These are phyloP conservation scores for Mucuna pruriens DNA, from an alignment of 306 rosid genomes.

Conservation along the genomic window DNA sequence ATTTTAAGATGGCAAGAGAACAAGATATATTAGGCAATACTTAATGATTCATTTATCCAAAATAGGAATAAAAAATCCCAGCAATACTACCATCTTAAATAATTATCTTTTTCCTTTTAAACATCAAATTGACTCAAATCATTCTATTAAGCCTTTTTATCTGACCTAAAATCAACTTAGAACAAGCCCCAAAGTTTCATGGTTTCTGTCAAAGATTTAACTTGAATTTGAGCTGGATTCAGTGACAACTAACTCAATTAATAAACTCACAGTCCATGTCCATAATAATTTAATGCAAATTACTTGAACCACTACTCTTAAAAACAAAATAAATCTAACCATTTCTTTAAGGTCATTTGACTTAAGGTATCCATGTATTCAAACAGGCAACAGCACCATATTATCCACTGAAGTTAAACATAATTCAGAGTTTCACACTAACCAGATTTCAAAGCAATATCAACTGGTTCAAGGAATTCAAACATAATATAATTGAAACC, in stretches of 20 bases:
- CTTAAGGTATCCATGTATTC: neutral
- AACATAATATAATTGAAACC: neutral
- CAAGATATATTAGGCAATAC: neutral
- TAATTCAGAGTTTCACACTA: neutral
- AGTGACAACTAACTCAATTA: too few species aligned
- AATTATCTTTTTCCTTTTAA: neutral
- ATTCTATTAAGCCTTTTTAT: neutral
- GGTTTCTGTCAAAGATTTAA: neutral
- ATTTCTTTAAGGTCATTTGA: neutral
- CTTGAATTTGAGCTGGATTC: neutral
- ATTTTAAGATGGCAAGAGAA: neutral
- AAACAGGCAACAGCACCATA: neutral
- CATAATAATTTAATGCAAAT: neutral
- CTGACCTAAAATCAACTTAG: neutral
- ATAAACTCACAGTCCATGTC: neutral
- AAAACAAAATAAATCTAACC: neutral
- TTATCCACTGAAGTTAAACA: neutral
- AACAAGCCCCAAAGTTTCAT: too few species aligned
- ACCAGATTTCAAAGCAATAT: neutral
- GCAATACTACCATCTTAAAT: neutral
- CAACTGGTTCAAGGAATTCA: neutral
- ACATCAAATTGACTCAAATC: neutral
- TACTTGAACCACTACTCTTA: neutral
- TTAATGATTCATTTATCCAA: neutral
- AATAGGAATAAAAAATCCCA: neutral